Evolutionary conservation across 352 stramenopile genomes (phyloP).

Genomic region (Hyaloperonospora arabidopsidis): DNA sequence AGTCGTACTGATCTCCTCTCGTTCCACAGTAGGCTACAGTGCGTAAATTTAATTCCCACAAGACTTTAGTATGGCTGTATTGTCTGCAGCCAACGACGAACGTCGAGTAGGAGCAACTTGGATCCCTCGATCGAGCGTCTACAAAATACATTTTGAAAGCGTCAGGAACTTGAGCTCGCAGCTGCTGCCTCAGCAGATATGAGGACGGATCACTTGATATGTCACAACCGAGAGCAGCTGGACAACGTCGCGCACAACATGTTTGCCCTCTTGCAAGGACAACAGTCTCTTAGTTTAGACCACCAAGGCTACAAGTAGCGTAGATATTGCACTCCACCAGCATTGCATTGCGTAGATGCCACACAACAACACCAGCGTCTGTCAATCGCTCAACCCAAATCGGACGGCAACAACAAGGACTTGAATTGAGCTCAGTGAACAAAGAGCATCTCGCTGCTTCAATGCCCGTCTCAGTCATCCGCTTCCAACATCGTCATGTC

Average conservation of each 20-base stretch:
- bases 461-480: background rate
- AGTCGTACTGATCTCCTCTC: constrained; percentile 56
- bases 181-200: constrained; percentile 18
- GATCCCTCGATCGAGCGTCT: constrained; percentile 48
- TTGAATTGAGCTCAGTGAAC: background rate
- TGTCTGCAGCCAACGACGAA: constrained; percentile 41
- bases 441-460: constrained; percentile 1
- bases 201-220: constrained; percentile 30
- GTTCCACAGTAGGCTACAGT: constrained; percentile 66
- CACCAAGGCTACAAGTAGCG: background rate
- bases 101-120: constrained; percentile 52
- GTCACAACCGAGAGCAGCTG: constrained; percentile 33
- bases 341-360: constrained; percentile 13
- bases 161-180: constrained; percentile 18
- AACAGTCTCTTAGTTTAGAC: background rate
- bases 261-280: background rate
- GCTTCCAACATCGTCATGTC: constrained; percentile 6
- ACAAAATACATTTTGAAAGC: constrained; percentile 64
- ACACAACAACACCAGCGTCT: background rate
- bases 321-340: background rate
- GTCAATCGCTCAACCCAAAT: no score
- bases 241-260: constrained; percentile 29
- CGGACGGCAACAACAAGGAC: no score
- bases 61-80: constrained; percentile 60
- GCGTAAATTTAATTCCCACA: constrained; percentile 49